Percentiles rank a stretch among this genome's conserved stretches.
Conservation (phyloP, 192 early-diverging fungal genomes). For the Coemansia sp. region DNA sequence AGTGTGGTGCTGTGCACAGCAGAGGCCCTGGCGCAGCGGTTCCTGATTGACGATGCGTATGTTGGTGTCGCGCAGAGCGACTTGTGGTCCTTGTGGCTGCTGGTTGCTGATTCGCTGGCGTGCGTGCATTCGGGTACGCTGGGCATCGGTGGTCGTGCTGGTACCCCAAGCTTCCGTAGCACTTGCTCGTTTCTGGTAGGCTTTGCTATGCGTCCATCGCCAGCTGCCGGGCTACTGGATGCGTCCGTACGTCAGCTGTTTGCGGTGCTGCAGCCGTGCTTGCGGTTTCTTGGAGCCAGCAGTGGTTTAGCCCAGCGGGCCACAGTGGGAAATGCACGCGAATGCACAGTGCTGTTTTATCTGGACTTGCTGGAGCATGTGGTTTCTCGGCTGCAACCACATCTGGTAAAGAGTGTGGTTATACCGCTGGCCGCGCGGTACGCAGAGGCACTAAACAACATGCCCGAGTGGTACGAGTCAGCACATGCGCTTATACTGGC, state of each 20-base stretch:
- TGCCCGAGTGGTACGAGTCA: constrained; percentile 35
- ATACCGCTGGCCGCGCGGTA: constrained; percentile 29
- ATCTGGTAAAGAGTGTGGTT: constrained; percentile 9
- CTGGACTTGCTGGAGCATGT: constrained; percentile 44
- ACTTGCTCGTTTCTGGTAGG: background rate
- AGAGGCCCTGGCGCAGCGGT: constrained; percentile 14
- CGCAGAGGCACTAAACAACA: background rate
- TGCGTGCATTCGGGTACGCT: constrained; percentile 15
- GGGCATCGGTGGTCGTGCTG: constrained; percentile 6
- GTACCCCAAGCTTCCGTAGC: constrained; percentile 12
- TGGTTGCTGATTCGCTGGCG: constrained; percentile 18
- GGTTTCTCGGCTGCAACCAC: background rate
- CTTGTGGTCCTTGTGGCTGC: constrained; percentile 10
- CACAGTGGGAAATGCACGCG: background rate
- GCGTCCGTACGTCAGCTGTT: constrained; percentile 12
- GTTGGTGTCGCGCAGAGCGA: background rate
- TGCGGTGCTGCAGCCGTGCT: constrained; percentile 11
- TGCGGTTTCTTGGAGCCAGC: constrained; percentile 10
- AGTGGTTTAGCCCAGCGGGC: too few species aligned
- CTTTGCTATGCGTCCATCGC: background rate
- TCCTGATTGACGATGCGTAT: constrained; percentile 10
- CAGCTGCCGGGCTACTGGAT: background rate
- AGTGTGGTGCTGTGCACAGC: constrained; percentile 2
- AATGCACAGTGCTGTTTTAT: constrained; percentile 28
- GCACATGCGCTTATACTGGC: constrained; percentile 38